These are phyloP conservation scores for Fusarium guadeloupense DNA, from an alignment of 2,329 filamentous ascomycete genomes.

Conservation along the genomic window DNA sequence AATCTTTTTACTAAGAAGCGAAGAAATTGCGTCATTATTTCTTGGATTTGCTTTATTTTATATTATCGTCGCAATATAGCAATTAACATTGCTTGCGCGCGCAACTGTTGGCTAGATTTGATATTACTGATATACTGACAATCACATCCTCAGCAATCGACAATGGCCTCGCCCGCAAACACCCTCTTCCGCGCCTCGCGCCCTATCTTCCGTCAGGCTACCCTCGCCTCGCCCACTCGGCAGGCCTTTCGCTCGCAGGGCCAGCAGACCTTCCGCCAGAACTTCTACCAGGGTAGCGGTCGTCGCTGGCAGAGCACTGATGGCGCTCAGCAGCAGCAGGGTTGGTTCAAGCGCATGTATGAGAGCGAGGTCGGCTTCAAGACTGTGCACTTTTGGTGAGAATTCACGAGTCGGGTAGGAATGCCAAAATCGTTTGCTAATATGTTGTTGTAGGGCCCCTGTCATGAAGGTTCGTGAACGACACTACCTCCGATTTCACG, in stretches of 20 bases:
- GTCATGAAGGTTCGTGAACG: constrained; percentile 75
- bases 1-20: not conserved
- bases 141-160: constrained; percentile 24
- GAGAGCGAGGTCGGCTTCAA: constrained; percentile 82
- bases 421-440: constrained; percentile 36
- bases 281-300: constrained; percentile 51
- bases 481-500: not conserved
- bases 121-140: constrained; percentile 7
- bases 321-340: constrained; percentile 55
- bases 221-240: constrained; percentile 62
- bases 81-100: not conserved
- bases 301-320: constrained; percentile 76
- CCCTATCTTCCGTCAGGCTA: constrained; percentile 65
- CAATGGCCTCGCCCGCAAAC: constrained; percentile 58
- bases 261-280: constrained; percentile 53
- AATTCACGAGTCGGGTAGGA: not conserved
- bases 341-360: constrained; percentile 81
- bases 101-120: not conserved
- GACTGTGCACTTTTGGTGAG: constrained; percentile 97
- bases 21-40: constrained; percentile 6
- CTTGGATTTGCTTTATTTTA: not conserved
- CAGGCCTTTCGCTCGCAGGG: constrained; percentile 59
- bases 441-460: constrained; percentile 72
- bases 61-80: not conserved
- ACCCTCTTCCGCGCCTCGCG: constrained; percentile 64